Evolutionary conservation across 148 eudicot species (phyloP).

Genomic region (Suaeda aralocaspica): DNA sequence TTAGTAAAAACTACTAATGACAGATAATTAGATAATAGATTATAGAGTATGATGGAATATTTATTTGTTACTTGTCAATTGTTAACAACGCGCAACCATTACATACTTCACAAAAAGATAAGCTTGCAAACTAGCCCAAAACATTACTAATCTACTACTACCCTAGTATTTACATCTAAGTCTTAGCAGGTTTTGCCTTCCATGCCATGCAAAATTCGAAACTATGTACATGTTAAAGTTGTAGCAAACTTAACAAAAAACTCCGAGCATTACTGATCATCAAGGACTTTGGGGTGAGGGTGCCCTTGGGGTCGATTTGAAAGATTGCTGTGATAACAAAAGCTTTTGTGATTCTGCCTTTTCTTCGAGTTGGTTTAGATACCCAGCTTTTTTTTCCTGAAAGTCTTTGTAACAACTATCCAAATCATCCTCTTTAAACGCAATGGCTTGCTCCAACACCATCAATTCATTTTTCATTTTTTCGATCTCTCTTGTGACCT

Average conservation of each 20-base stretch:
- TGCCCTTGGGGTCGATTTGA: neutral
- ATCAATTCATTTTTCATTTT: slow-evolving; percentile 12
- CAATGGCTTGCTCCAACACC: neutral
- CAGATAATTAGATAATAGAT: too few species aligned
- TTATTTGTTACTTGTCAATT: too few species aligned
- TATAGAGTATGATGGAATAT: too few species aligned
- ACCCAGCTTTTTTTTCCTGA: slow-evolving; percentile 8
- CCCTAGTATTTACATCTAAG: too few species aligned
- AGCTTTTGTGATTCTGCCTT: slow-evolving; percentile 1
- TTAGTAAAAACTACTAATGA: too few species aligned
- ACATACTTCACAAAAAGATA: too few species aligned
- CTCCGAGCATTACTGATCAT: neutral
- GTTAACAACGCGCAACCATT: too few species aligned
- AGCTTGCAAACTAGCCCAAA: too few species aligned
- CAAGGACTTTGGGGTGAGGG: neutral
- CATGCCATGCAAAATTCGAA: too few species aligned
- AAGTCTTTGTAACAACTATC: neutral
- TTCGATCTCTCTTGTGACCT: slow-evolving; percentile 5
- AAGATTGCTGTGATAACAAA: slow-evolving; percentile 10
- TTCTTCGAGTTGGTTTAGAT: slow-evolving; percentile 12
- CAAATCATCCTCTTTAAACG: neutral
- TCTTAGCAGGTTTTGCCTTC: too few species aligned
- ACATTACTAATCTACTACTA: too few species aligned
- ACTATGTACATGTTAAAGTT: slow-evolving; percentile 2
- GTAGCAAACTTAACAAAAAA: neutral